Conservation (phyloP, 176 grass and related monocot genomes). For the Cenchrus americanus region DNA sequence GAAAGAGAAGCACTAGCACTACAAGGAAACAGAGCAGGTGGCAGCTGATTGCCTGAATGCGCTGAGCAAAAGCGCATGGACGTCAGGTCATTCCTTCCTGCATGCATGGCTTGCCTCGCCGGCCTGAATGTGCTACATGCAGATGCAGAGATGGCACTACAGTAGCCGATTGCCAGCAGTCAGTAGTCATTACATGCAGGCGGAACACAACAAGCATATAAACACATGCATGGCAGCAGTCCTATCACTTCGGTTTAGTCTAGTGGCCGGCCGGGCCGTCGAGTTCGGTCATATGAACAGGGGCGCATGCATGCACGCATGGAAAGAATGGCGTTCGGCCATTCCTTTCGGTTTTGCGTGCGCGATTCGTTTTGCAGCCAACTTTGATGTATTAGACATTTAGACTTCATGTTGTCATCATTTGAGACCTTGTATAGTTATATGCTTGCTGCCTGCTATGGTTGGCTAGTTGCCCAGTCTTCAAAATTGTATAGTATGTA, state of each 20-base stretch:
- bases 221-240: neutral
- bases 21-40: neutral
- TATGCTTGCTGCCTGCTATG: too few relatives aligned
- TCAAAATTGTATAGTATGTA: too few relatives aligned
- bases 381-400: too few relatives aligned
- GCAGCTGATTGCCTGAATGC: constrained; percentile 7
- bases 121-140: neutral
- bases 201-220: neutral
- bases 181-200: neutral
- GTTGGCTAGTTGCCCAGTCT: too few relatives aligned
- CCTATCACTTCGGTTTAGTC: constrained; percentile 10
- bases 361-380: too few relatives aligned
- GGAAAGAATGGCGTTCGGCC: neutral
- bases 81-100: constrained; percentile 45
- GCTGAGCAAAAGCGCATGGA: neutral
- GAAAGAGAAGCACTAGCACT: constrained; percentile 8
- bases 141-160: neutral
- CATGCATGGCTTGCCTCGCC: neutral
- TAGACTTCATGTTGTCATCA: too few relatives aligned
- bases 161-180: constrained; percentile 16
- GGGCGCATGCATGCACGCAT: neutral
- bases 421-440: too few relatives aligned
- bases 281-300: constrained; percentile 31
- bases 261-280: neutral
- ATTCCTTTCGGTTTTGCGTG: too few relatives aligned